These are phyloP conservation scores for Echites panduratus DNA, from an alignment of 257 asterid species.

Conservation along the genomic window DNA sequence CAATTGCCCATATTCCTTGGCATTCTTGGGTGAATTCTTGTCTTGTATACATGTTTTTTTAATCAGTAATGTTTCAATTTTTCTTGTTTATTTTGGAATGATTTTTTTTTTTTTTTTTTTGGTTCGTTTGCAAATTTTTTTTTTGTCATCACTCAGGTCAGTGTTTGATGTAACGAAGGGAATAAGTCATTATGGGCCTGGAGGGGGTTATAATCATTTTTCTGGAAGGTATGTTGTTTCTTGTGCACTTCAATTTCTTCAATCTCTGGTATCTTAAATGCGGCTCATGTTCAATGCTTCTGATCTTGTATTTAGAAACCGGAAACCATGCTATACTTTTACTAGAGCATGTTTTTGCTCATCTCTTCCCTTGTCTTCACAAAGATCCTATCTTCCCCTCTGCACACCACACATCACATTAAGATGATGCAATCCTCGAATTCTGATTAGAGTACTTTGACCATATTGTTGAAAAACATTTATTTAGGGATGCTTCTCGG, in stretches of 20 bases:
- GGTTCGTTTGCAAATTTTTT: background rate
- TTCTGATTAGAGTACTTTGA: background rate
- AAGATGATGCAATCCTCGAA: background rate
- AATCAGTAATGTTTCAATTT: background rate
- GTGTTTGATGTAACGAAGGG: slow-evolving; percentile 95
- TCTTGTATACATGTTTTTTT: background rate
- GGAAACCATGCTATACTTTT: background rate
- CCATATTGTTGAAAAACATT: background rate
- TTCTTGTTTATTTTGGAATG: background rate
- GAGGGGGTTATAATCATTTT: slow-evolving; percentile 80
- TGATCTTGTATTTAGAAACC: background rate
- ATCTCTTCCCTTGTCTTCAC: background rate
- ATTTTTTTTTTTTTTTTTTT: background rate
- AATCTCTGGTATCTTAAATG: background rate
- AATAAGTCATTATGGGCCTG: slow-evolving; percentile 73
- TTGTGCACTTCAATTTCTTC: background rate
- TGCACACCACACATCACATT: too few species aligned
- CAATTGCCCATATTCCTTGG: slow-evolving; percentile 69
- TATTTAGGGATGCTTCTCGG: slow-evolving; percentile 85
- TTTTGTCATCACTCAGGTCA: slow-evolving; percentile 40
- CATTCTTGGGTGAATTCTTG: slow-evolving; percentile 55
- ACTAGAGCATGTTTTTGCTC: background rate
- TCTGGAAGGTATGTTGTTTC: slow-evolving; percentile 56
- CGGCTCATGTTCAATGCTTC: background rate
- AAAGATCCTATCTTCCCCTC: background rate